A percentile compares a stretch with the other conserved stretches of the same genome.
Conservation (phyloP, 1,284 basidiomycete genomes). For the Fomitiporia mediterranea region DNA sequence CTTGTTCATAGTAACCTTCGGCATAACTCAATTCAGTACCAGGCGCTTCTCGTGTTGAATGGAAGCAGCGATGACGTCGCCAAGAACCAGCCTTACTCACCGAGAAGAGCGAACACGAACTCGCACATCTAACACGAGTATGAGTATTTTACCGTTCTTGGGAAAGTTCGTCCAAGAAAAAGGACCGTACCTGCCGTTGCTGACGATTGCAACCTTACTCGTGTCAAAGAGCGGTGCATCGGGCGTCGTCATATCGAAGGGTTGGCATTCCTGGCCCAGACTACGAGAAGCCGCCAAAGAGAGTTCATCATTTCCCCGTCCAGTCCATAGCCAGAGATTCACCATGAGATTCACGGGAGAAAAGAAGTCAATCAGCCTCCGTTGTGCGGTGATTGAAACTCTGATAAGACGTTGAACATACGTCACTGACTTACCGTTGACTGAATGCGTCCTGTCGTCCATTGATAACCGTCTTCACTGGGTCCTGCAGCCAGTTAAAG, state of each 20-base stretch:
- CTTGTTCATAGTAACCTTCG: slow-evolving; percentile 56
- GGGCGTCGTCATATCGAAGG: slow-evolving; percentile 42
- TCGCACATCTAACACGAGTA: slow-evolving; percentile 32
- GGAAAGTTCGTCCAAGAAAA: not conserved
- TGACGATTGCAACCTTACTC: slow-evolving; percentile 49
- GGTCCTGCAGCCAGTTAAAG: slow-evolving; percentile 44
- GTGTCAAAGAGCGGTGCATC: slow-evolving; percentile 46
- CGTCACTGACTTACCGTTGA: slow-evolving; percentile 33
- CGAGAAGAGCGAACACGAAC: slow-evolving; percentile 58
- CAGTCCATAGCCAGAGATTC: slow-evolving; percentile 1
- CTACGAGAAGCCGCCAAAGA: slow-evolving; percentile 27
- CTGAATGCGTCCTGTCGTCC: slow-evolving; percentile 45
- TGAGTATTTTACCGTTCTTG: slow-evolving; percentile 1
- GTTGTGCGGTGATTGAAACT: not conserved
- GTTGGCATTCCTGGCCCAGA: slow-evolving; percentile 55
- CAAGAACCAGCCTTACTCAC: slow-evolving; percentile 29
- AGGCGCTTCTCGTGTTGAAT: not conserved
- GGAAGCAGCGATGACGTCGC: slow-evolving; percentile 15
- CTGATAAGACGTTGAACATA: not conserved
- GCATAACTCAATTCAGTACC: slow-evolving; percentile 7
- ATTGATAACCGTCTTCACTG: slow-evolving; percentile 40
- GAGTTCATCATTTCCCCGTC: not conserved
- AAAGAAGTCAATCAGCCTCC: slow-evolving; percentile 6
- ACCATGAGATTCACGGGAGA: not conserved
- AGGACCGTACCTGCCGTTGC: slow-evolving; percentile 43